These are phyloP conservation scores for Laetiporus sulphureus DNA, from an alignment of 1,284 basidiomycete genomes.

Conservation along the genomic window DNA sequence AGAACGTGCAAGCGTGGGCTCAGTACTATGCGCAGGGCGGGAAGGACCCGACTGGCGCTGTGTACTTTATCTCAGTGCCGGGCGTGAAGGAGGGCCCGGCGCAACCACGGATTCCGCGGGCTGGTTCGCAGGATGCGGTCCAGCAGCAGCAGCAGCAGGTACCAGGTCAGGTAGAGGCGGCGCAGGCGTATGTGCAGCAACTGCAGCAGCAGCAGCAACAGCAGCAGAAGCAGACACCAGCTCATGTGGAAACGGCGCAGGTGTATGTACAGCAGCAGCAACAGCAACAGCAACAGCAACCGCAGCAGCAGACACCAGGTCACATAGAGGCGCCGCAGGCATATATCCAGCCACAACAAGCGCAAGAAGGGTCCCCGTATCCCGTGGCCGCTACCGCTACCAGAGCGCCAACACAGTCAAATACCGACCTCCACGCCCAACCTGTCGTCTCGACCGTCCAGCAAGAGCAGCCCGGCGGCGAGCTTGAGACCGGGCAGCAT, in stretches of 20 bases:
- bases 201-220: not conserved
- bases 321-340: too few relatives aligned
- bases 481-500: not conserved
- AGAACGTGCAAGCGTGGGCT: slow-evolving; percentile 76
- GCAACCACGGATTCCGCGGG: slow-evolving; percentile 10
- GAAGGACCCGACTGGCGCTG: slow-evolving; percentile 57
- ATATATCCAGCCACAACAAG: too few relatives aligned
- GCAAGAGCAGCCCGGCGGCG: not conserved
- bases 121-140: slow-evolving; percentile 10
- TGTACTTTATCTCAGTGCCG: slow-evolving; percentile 71
- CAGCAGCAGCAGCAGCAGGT: slow-evolving; percentile 1
- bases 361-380: too few relatives aligned
- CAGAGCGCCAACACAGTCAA: not conserved
- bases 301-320: not conserved
- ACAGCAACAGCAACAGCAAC: not conserved
- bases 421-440: not conserved
- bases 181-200: not conserved
- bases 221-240: not conserved
- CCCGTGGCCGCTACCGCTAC: not conserved
- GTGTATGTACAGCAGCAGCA: not conserved
- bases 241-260: not conserved
- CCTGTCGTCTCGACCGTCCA: not conserved
- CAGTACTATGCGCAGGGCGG: slow-evolving; percentile 75
- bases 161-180: not conserved
- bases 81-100: slow-evolving; percentile 46